phyloP scores from a whole-genome alignment of 2,329 filamentous ascomycete genomes.

The Xylaria sp. region DNA sequence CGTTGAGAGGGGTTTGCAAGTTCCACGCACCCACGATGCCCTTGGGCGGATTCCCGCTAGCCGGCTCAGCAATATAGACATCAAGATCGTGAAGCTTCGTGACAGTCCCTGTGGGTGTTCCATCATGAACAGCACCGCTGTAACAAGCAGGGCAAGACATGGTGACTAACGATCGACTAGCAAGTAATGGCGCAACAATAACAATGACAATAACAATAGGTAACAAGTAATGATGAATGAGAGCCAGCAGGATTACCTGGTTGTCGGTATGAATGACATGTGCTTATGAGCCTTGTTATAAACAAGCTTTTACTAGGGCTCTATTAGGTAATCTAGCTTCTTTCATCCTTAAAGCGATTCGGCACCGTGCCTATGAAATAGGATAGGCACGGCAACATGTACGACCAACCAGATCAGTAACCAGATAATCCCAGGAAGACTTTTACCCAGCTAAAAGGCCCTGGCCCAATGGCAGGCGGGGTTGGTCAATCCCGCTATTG shows the following conservation, averaged over 20 bases:
- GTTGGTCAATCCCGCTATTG: no score
- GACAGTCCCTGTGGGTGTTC: constrained; percentile 57
- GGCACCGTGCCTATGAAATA: no score
- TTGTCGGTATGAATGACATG: background rate
- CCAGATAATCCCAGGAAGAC: no score
- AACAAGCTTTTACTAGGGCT: no score
- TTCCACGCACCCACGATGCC: constrained; percentile 54
- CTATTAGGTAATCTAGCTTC: no score
- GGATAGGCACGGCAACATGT: no score
- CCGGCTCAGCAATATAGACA: constrained; percentile 58
- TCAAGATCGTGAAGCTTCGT: constrained; percentile 60
- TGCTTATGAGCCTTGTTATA: no score
- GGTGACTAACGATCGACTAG: background rate
- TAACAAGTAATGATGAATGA: background rate
- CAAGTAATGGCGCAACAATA: background rate
- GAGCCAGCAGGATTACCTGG: background rate
- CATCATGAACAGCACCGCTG: constrained; percentile 58
- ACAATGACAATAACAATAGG: background rate
- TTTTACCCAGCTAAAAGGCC: no score
- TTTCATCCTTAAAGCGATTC: no score
- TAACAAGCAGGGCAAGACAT: constrained; percentile 55
- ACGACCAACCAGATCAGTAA: no score
- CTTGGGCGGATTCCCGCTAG: constrained; percentile 51
- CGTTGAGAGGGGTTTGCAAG: background rate
- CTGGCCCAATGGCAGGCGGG: no score